phyloP scores from a whole-genome alignment of 2,329 filamentous ascomycete genomes.

The Fusarium praegraminearum region DNA sequence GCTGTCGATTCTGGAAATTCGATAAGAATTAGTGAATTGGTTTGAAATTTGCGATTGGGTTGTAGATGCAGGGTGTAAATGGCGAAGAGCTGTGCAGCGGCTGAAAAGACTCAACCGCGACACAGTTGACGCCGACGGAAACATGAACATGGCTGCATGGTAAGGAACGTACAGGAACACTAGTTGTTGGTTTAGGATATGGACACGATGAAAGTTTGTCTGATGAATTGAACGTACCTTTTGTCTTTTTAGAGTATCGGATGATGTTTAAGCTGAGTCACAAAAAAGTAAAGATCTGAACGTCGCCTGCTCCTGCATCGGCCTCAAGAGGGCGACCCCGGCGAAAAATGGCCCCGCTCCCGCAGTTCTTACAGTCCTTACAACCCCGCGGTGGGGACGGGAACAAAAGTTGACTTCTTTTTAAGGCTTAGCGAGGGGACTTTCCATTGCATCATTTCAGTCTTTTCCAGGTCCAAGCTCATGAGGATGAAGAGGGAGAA shows the following conservation, averaged over 20 bases:
- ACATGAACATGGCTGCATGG: neutral
- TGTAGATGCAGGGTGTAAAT: neutral
- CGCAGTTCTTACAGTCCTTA: constrained; percentile 12
- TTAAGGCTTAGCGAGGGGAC: constrained; percentile 27
- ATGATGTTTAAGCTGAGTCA: constrained; percentile 40
- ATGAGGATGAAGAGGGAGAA: neutral
- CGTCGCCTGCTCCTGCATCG: constrained; percentile 31
- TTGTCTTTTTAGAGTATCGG: constrained; percentile 7
- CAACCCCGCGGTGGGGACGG: constrained; percentile 23
- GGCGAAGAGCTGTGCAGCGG: neutral
- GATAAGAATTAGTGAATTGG: constrained; percentile 14
- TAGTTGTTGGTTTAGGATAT: constrained; percentile 3
- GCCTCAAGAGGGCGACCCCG: constrained; percentile 19
- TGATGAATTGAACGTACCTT: constrained; percentile 9
- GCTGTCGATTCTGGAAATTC: constrained; percentile 16
- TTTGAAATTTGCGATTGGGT: neutral
- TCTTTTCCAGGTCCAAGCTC: constrained; percentile 4
- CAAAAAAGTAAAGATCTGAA: constrained; percentile 33
- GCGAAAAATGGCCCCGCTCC: constrained; percentile 44
- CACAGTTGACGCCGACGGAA: constrained; percentile 9
- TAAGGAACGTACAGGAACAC: neutral
- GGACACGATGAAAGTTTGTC: neutral
- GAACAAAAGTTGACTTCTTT: neutral
- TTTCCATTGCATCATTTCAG: constrained; percentile 25
- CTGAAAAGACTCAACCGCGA: constrained; percentile 9